Percentiles rank a stretch among this genome's conserved stretches.
Conservation (phyloP, 208 protist species). For the Acanthamoeba triangularis region DNA sequence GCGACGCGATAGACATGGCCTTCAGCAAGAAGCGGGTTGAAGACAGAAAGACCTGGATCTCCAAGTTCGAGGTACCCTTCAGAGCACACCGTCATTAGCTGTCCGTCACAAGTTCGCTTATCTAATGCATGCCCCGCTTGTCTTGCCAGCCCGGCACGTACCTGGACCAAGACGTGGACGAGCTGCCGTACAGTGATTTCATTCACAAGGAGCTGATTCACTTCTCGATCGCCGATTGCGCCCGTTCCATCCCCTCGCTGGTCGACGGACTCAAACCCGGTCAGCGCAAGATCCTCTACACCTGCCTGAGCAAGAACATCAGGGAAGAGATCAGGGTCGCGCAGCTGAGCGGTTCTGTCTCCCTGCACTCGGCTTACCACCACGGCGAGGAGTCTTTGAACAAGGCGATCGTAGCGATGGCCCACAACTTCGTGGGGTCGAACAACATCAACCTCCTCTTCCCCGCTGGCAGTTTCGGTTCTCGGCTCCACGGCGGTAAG, state of each 20-base stretch:
- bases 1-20: slow-evolving; percentile 98
- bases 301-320: slow-evolving; percentile 99
- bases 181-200: slow-evolving; percentile 95
- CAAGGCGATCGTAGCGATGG: slow-evolving; percentile 99
- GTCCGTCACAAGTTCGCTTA: neutral
- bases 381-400: slow-evolving; percentile 99
- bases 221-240: slow-evolving; percentile 98
- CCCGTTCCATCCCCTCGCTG: slow-evolving; percentile 95
- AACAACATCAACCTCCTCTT: slow-evolving; percentile 99
- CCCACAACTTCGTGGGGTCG: slow-evolving; percentile 98
- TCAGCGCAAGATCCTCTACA: slow-evolving; percentile 99
- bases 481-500: slow-evolving; percentile 98
- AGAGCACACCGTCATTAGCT: neutral
- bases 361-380: slow-evolving; percentile 98
- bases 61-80: slow-evolving; percentile 92
- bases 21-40: slow-evolving; percentile 99
- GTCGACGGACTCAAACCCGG: slow-evolving; percentile 99
- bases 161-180: slow-evolving; percentile 83
- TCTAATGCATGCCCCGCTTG: neutral
- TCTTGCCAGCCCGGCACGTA: slow-evolving; percentile 81
- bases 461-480: slow-evolving; percentile 99
- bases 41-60: slow-evolving; percentile 99
- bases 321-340: slow-evolving; percentile 99
- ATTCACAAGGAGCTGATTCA: slow-evolving; percentile 99
- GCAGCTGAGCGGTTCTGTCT: slow-evolving; percentile 98